These are phyloP conservation scores for Salix dunnii DNA, from an alignment of 345 rosid genomes.

Conservation along the genomic window DNA sequence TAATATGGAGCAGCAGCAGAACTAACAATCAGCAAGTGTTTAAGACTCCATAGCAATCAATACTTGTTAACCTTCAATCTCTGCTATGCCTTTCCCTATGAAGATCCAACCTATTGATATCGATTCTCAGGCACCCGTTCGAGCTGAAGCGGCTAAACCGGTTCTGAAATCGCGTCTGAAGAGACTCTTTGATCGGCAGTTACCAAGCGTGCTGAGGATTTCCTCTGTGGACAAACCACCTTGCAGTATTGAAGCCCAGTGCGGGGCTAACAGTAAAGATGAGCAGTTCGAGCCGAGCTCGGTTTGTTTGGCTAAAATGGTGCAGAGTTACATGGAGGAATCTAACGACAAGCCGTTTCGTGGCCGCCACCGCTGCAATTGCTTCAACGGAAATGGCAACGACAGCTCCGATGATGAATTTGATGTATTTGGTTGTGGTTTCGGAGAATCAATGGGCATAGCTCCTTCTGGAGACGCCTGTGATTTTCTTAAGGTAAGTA, in stretches of 20 bases:
- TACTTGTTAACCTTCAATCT: background rate
- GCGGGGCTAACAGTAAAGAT: slow-evolving; percentile 9
- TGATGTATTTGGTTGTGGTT: slow-evolving; percentile 48
- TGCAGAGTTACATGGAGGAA: slow-evolving; percentile 82
- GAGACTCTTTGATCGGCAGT: slow-evolving; percentile 30
- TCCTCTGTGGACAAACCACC: slow-evolving; percentile 22
- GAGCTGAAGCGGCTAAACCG: slow-evolving; percentile 22
- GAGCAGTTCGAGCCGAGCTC: slow-evolving; percentile 90
- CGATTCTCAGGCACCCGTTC: slow-evolving; percentile 11
- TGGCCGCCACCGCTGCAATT: slow-evolving; percentile 83
- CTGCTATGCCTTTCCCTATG: slow-evolving; percentile 14
- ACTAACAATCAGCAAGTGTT: slow-evolving; percentile 1
- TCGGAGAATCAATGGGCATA: slow-evolving; percentile 38
- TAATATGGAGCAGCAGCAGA: slow-evolving; percentile 11
- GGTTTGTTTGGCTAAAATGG: slow-evolving; percentile 81
- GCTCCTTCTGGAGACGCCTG: slow-evolving; percentile 40
- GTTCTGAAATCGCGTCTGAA: slow-evolving; percentile 27
- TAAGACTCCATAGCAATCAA: background rate
- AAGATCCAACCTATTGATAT: slow-evolving; percentile 35
- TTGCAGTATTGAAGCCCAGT: slow-evolving; percentile 3
- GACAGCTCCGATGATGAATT: slow-evolving; percentile 84
- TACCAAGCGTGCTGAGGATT: slow-evolving; percentile 22
- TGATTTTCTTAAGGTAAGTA: slow-evolving; percentile 71
- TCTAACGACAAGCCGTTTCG: slow-evolving; percentile 62
- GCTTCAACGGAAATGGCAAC: slow-evolving; percentile 77